phyloP scores from a whole-genome alignment of 345 rosid species.

The Euphorbia pulcherrima region DNA sequence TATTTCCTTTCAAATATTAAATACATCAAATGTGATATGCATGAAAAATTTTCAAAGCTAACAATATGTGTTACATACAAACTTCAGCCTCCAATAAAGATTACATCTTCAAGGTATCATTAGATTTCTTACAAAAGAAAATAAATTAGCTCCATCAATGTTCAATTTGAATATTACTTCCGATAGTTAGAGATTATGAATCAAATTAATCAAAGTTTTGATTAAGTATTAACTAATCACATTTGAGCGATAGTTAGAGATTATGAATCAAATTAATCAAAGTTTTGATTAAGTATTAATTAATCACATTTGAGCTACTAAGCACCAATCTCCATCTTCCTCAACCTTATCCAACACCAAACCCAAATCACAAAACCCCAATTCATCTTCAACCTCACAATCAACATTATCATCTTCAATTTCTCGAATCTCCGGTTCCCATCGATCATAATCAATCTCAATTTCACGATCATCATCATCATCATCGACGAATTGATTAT shows the following conservation, averaged over 20 bases:
- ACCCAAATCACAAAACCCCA: constrained; percentile 34
- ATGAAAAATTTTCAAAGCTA: background rate
- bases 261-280: background rate
- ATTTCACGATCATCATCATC: too few species aligned
- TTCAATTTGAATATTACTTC: too few species aligned
- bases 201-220: background rate
- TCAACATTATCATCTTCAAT: background rate
- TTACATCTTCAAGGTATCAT: background rate
- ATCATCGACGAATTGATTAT: constrained; percentile 13
- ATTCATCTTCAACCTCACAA: constrained; percentile 8
- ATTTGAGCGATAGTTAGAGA: too few species aligned
- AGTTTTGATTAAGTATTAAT: background rate
- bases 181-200: too few species aligned
- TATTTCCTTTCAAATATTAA: too few species aligned
- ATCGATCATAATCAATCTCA: background rate
- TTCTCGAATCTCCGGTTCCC: background rate
- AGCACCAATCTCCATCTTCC: constrained; percentile 54
- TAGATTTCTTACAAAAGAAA: background rate
- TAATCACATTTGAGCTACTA: constrained; percentile 40
- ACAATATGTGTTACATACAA: background rate
- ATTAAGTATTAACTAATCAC: constrained; percentile 15
- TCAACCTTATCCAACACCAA: constrained; percentile 33
- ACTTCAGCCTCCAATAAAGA: background rate
- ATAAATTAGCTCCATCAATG: too few species aligned
- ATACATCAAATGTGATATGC: background rate